Evolutionary conservation across 257 asterid species (phyloP).

Genomic region (Ajuga chamaepitys): DNA sequence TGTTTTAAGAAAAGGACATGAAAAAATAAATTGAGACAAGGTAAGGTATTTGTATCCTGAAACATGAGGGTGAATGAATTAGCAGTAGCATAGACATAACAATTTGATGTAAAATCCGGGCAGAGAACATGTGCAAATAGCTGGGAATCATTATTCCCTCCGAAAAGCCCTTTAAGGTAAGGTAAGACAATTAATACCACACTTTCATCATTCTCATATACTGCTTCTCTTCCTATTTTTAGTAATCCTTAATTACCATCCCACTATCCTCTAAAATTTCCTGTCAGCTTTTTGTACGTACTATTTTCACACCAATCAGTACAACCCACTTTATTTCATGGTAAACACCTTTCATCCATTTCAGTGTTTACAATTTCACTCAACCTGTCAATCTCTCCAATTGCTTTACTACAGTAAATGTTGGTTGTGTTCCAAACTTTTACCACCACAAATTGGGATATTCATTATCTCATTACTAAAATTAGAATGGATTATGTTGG

Average conservation of each 20-base stretch:
- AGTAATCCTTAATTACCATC: not conserved
- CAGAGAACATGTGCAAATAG: conserved; percentile 10
- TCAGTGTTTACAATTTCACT: too few species aligned
- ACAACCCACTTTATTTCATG: not conserved
- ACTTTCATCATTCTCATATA: not conserved
- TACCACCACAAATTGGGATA: too few species aligned
- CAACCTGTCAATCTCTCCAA: too few species aligned
- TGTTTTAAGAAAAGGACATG: too few species aligned
- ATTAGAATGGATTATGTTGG: too few species aligned
- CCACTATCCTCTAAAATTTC: not conserved
- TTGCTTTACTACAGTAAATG: too few species aligned
- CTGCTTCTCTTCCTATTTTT: not conserved
- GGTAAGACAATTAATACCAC: conserved; percentile 11
- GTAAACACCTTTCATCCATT: not conserved
- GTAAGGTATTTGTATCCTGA: not conserved
- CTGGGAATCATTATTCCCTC: conserved; percentile 4
- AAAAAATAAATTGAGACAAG: too few species aligned
- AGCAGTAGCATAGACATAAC: not conserved
- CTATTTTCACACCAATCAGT: not conserved
- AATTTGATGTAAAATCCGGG: not conserved
- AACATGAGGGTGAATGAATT: not conserved
- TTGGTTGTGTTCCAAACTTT: too few species aligned
- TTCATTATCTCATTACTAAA: too few species aligned
- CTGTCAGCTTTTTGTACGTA: conserved; percentile 1
- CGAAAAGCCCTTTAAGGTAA: not conserved